phyloP scores from a whole-genome alignment of 140 eudicot species.

The Stevia rebaudiana region DNA sequence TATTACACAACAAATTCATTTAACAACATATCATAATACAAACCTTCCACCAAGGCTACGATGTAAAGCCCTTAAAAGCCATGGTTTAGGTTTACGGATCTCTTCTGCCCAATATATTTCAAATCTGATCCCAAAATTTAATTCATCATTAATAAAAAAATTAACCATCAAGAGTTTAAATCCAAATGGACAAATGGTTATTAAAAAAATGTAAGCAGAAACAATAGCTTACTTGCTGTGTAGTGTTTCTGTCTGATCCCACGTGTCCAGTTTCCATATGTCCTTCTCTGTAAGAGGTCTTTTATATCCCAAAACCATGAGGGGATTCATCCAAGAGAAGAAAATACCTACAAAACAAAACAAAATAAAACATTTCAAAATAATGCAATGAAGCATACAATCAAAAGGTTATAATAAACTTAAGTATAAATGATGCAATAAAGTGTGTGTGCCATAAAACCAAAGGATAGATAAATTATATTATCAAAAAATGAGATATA shows the following conservation, averaged over 20 bases:
- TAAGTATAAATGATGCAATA: not conserved
- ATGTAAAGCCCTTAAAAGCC: slow-evolving; percentile 92
- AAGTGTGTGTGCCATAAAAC: not conserved
- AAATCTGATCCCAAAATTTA: slow-evolving; percentile 40
- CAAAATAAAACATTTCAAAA: not conserved
- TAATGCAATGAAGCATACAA: not conserved
- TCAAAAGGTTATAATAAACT: not conserved
- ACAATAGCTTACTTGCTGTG: slow-evolving; percentile 40
- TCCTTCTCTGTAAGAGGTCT: slow-evolving; percentile 89
- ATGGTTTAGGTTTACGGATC: slow-evolving; percentile 62
- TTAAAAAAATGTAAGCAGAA: slow-evolving; percentile 2
- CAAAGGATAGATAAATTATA: not conserved
- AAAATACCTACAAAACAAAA: slow-evolving; percentile 42
- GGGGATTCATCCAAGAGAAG: slow-evolving; percentile 82
- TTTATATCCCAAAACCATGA: slow-evolving; percentile 74
- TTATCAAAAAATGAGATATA: slow-evolving; percentile 1
- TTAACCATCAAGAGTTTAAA: not conserved
- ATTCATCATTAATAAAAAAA: not conserved
- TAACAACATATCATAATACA: not conserved
- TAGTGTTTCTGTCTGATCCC: slow-evolving; percentile 86
- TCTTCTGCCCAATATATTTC: slow-evolving; percentile 84
- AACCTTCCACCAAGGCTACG: slow-evolving; percentile 91
- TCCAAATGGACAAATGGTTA: not conserved
- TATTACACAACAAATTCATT: not conserved
- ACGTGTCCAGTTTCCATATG: slow-evolving; percentile 80